phyloP scores from a whole-genome alignment of 108 stramenopile species.

The Pseudonitzschia multistriata region DNA sequence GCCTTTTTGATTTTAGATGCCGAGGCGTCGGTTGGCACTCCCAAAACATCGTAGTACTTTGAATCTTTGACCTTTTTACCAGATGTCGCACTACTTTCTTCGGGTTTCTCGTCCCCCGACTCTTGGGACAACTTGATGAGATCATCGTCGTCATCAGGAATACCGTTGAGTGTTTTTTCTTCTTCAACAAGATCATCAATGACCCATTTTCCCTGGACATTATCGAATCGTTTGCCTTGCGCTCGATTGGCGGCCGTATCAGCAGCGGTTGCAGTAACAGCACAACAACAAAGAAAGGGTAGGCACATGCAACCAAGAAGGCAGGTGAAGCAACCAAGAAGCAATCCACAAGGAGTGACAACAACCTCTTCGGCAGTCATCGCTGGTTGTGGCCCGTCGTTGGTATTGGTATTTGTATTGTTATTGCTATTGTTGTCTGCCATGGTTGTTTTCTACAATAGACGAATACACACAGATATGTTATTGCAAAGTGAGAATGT shows the following conservation, averaged over 20 bases:
- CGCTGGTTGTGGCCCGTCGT: neutral
- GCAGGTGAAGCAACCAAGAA: neutral
- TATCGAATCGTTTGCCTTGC: slow-evolving; percentile 57
- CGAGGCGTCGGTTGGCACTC: slow-evolving; percentile 52
- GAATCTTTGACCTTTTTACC: slow-evolving; percentile 48
- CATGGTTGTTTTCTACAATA: neutral
- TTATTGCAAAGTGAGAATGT: no score
- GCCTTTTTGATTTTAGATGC: slow-evolving; percentile 78
- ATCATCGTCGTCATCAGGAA: slow-evolving; percentile 56
- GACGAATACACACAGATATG: no score
- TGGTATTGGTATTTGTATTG: neutral
- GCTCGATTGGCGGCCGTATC: neutral
- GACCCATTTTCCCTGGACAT: slow-evolving; percentile 51
- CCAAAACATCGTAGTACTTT: slow-evolving; percentile 64
- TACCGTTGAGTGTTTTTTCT: slow-evolving; percentile 16
- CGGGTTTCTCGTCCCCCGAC: slow-evolving; percentile 17
- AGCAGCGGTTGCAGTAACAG: slow-evolving; percentile 6
- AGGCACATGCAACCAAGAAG: neutral
- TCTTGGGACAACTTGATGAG: slow-evolving; percentile 33
- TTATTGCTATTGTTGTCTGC: neutral
- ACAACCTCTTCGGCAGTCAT: neutral
- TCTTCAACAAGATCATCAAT: slow-evolving; percentile 50
- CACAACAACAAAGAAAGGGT: slow-evolving; percentile 13
- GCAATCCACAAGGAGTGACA: neutral
- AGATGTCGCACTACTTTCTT: slow-evolving; percentile 4